Evolutionary conservation across 202 grass and related monocot species (phyloP), one percentile per base, ranked within the genome.

Genomic region (Brachypodium distachyon): DNA sequence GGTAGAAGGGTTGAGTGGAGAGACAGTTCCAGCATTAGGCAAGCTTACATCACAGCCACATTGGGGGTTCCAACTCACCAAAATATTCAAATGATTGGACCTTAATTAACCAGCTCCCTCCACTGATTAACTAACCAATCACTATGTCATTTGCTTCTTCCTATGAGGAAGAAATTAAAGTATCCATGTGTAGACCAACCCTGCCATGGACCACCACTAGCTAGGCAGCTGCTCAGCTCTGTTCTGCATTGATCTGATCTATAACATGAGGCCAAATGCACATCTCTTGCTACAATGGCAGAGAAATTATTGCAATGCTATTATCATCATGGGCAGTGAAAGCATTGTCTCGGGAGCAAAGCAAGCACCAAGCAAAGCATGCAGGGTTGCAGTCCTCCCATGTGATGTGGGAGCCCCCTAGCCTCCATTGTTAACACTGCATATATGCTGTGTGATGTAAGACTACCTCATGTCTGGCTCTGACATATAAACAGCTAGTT

Each of bases 11-110:
- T n/a, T n/a, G n/a, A n/a, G n/a, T n/a, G n/a, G n/a, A n/a, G n/a
- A n/a, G n/a, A n/a, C n/a, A n/a, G n/a, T 14, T 50, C 47, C 67
- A 18, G 12, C 67, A 78, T 87, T 78, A 73, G 50, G 58, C 78
- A 53, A 87, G 67, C 76, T 83, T 83, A 87, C 85, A 83, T 82
- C 74, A 83, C 67, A 25, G 27, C 2, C 53, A 41, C 67, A 67
- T 51, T 51, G 50, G 40, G 40, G 50, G 40, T 61, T 74, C 7
- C 85, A 61, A 57, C 66, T 67, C 49, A 12, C 59, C n/a, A 50
- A 79, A 67, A 50, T 78, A 78, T 57, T 60, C 42, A 67, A 74
- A 74, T 74, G 60, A 28, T 33, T 59, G 41, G 17, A 56, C 16
- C 60, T 55, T 73, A 32, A 9, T 60, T 60, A 36, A 61, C n/a